Evolutionary conservation across 2,329 filamentous ascomycete species (phyloP), one percentile per base, ranked within the genome.

Genomic region (Fusarium heterosporum): DNA sequence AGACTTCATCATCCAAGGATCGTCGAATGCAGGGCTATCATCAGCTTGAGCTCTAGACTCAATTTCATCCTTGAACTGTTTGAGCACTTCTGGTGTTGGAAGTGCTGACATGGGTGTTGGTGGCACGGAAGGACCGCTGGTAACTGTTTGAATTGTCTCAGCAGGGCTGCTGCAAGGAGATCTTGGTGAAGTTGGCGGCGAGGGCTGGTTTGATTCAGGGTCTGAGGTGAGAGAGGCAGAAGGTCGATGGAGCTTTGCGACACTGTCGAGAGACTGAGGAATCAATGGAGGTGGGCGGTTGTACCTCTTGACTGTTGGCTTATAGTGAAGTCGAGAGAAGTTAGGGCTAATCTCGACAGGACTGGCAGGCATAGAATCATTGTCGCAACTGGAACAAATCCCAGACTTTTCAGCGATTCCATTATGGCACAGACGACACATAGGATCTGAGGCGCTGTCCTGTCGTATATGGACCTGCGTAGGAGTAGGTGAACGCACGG

Each of bases 361-460:
- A 11, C 43, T 68, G 10, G 61, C 30, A 3, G 51, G 45, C 22
- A 42, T 41, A 9, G 65, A 53, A 19, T 72, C 72, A n/a, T 69
- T 70, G 11, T 68, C 70, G 50, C 72, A 73, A 26, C 47, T 62
- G 30, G 66, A 73, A 22, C 72, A 73, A 5, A 60, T 25, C 3
- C 69, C 72, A 30, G 64, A 73, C 11, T 46, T 46, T 42, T 73
- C 72, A 13, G 72, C 72, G 12, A 72, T 46, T 16, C 69, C 62
- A 13, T 52, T 58, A 7, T 73, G 68, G 12, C 72, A 73, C 14
- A 65, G 41, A 3, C 70, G 59, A 11, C 72, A 73, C 36, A 69
- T 50, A 1, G 63, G 48, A 25, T 73, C 72, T 11, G 69, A 56
- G 8, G 34, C 49, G 17, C 72, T 73, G 26, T 73, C 61, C 43